Conservation (phyloP, 352 stramenopile species). For the Phytopythium kandeliae region DNA sequence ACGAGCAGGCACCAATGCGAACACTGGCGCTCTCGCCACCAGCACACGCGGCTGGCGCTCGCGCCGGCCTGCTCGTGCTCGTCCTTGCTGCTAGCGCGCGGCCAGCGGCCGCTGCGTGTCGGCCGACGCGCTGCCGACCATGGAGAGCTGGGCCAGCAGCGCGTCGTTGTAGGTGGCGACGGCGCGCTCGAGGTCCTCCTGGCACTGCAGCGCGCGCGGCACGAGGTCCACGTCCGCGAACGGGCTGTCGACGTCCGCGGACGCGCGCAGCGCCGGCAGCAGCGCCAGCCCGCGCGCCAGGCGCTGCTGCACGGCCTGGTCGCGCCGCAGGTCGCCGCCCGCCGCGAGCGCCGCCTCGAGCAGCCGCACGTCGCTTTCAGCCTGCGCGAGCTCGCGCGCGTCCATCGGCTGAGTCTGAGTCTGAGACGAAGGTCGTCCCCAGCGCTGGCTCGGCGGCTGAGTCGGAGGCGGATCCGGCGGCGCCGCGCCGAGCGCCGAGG, state of each 20-base stretch:
- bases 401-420: no score
- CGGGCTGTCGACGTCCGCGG: slow-evolving; percentile 30
- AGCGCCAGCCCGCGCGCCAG: slow-evolving; percentile 28
- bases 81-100: no score
- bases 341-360: slow-evolving; percentile 17
- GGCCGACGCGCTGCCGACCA: slow-evolving; percentile 6
- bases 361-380: slow-evolving; percentile 22
- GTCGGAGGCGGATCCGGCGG: no score
- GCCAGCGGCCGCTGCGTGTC: slow-evolving; percentile 1
- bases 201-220: slow-evolving; percentile 32
- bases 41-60: neutral
- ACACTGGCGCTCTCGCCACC: neutral
- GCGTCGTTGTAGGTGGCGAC: slow-evolving; percentile 35
- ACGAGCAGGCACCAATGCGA: neutral
- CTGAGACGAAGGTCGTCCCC: no score
- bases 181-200: slow-evolving; percentile 30
- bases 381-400: slow-evolving; percentile 27
- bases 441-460: no score
- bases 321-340: slow-evolving; percentile 20
- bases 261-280: slow-evolving; percentile 17
- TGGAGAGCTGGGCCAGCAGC: slow-evolving; percentile 21
- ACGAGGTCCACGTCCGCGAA: slow-evolving; percentile 32
- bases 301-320: slow-evolving; percentile 31
- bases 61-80: no score
- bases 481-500: slow-evolving; percentile 10